A percentile compares a stretch with the other conserved stretches of the same genome.
These are phyloP conservation scores for Pyricularia pennisetigena DNA, from an alignment of 2,329 filamentous ascomycete species.

Conservation along the genomic window DNA sequence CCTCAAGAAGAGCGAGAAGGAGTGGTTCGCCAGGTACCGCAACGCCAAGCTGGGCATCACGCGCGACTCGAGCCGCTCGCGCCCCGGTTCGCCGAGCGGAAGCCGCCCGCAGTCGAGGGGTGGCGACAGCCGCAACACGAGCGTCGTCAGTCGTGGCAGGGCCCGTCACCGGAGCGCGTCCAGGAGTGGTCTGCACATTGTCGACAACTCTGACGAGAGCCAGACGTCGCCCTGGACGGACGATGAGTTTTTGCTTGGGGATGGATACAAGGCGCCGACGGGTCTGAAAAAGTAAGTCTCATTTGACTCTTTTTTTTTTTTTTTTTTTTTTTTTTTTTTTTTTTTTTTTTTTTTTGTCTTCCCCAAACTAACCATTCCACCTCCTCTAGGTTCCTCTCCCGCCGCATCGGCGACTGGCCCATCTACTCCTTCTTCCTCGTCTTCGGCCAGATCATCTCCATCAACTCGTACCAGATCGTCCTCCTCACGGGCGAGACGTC, in stretches of 20 bases:
- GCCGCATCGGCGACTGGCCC: background rate
- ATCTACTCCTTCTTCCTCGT: background rate
- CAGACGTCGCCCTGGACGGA: background rate
- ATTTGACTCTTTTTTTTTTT: too few relatives aligned
- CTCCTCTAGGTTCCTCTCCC: background rate
- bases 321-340: too few relatives aligned
- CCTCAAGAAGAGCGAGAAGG: constrained; percentile 54
- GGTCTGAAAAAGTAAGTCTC: background rate
- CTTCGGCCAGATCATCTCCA: constrained; percentile 49
- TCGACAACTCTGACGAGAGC: background rate
- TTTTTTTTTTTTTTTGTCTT: too few relatives aligned
- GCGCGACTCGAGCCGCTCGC: constrained; percentile 14
- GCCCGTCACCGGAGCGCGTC: background rate
- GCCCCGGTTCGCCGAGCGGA: background rate
- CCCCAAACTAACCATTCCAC: background rate
- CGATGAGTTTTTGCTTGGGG: background rate
- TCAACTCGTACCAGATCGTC: constrained; percentile 55
- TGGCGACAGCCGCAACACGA: background rate
- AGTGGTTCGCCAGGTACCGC: constrained; percentile 52
- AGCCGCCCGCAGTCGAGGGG: background rate
- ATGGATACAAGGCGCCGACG: background rate
- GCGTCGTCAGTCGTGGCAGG: background rate
- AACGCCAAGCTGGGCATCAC: constrained; percentile 26
- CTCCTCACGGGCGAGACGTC: background rate
- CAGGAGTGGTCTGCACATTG: background rate